Conservation (phyloP, 768 basidiomycete species). For the Megacollybia marginata region DNA sequence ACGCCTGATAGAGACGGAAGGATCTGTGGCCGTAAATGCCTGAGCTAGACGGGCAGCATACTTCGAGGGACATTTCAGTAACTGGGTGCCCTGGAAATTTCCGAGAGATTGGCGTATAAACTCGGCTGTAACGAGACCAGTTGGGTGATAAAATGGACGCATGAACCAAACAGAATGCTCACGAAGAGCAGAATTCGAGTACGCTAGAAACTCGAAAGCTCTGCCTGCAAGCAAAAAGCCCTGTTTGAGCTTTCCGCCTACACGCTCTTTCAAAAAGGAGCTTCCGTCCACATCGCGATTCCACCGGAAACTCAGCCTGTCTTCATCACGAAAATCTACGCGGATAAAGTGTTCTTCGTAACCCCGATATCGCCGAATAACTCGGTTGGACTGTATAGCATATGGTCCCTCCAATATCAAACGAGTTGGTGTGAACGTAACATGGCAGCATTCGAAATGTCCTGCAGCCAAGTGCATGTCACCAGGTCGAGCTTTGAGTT, state of each 20-base stretch:
- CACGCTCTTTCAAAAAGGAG: constrained; percentile 48
- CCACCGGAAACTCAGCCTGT: constrained; percentile 68
- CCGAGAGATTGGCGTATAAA: constrained; percentile 60
- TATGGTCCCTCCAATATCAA: constrained; percentile 73
- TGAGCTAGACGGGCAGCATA: constrained; percentile 79
- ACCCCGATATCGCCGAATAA: constrained; percentile 60
- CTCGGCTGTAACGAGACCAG: constrained; percentile 42
- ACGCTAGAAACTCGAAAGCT: constrained; percentile 73
- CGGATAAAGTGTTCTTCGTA: constrained; percentile 68
- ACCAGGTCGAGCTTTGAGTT: constrained; percentile 16
- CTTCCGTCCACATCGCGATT: constrained; percentile 55
- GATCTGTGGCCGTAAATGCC: constrained; percentile 78
- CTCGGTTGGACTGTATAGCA: constrained; percentile 68
- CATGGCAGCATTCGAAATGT: constrained; percentile 62
- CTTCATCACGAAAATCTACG: constrained; percentile 82
- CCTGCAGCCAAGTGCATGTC: constrained; percentile 21
- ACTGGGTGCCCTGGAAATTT: constrained; percentile 45
- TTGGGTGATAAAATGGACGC: constrained; percentile 44
- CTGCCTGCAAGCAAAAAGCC: constrained; percentile 71
- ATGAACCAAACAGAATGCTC: constrained; percentile 84
- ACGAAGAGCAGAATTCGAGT: constrained; percentile 70
- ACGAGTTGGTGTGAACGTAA: constrained; percentile 71
- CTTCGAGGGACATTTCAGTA: constrained; percentile 61
- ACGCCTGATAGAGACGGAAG: constrained; percentile 49
- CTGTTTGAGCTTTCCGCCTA: constrained; percentile 47